Conservation (phyloP, 1,284 basidiomycete species). For the Leccinum fallax region DNA sequence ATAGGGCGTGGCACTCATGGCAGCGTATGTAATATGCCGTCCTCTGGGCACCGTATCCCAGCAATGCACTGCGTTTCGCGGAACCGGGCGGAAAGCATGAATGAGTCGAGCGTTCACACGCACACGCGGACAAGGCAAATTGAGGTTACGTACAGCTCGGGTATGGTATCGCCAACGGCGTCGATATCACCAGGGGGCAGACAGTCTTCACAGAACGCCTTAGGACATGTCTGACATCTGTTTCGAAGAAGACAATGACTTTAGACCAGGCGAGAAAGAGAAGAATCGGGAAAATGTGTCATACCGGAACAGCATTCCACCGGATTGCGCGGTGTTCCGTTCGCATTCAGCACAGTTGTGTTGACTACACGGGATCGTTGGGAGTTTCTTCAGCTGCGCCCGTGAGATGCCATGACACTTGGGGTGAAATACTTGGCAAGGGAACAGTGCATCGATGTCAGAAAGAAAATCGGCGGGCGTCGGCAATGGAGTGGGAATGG, state of each 20-base stretch:
- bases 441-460: neutral
- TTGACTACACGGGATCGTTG: conserved; percentile 46
- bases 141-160: conserved; percentile 52
- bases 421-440: conserved; percentile 51
- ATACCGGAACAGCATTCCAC: conserved; percentile 55
- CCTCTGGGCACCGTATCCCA: conserved; percentile 40
- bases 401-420: conserved; percentile 44
- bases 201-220: conserved; percentile 65
- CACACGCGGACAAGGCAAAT: neutral
- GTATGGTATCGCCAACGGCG: conserved; percentile 53
- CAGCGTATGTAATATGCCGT: conserved; percentile 53
- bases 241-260: conserved; percentile 2
- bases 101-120: conserved; percentile 1
- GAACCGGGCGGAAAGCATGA: neutral
- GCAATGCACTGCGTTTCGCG: conserved; percentile 36
- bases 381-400: conserved; percentile 29
- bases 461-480: conserved; percentile 1
- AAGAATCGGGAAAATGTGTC: neutral
- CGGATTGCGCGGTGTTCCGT: conserved; percentile 45
- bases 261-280: neutral
- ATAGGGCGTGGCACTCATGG: conserved; percentile 44
- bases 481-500: neutral
- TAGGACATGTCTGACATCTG: conserved; percentile 60
- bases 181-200: conserved; percentile 50
- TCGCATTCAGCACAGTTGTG: conserved; percentile 50